These are phyloP conservation scores for Juncus effusus DNA, from an alignment of 176 grass and related monocot species.

Conservation along the genomic window DNA sequence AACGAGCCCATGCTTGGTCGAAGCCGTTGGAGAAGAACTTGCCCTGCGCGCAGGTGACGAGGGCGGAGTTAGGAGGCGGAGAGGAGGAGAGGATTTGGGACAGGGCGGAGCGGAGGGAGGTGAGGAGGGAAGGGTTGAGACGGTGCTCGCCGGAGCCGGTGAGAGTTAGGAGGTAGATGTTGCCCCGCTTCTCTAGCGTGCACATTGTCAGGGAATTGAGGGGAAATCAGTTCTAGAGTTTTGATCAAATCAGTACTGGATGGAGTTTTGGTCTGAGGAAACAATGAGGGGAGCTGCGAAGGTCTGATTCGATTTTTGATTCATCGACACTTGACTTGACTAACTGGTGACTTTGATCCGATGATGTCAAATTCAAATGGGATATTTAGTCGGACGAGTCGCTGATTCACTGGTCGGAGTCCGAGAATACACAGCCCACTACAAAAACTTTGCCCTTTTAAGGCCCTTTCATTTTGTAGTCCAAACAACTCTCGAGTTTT, in stretches of 20 bases:
- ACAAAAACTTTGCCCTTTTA: no score
- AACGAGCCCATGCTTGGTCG: slow-evolving; percentile 47
- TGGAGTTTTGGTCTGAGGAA: background rate
- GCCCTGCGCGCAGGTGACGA: slow-evolving; percentile 56
- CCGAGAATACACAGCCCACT: no score
- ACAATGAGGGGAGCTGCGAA: no score
- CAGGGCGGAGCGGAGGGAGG: slow-evolving; percentile 39
- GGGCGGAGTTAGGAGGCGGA: slow-evolving; percentile 24
- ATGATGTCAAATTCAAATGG: no score
- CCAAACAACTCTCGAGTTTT: no score
- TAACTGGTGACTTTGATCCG: no score
- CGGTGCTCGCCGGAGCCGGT: slow-evolving; percentile 59
- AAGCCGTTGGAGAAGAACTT: slow-evolving; percentile 90
- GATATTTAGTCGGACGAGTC: no score
- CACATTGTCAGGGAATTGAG: slow-evolving; percentile 26
- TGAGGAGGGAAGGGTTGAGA: slow-evolving; percentile 36
- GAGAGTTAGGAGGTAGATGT: slow-evolving; percentile 58
- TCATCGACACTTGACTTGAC: no score
- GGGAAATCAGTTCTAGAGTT: background rate
- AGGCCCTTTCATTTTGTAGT: no score
- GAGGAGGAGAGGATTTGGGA: slow-evolving; percentile 31
- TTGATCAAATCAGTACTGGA: background rate
- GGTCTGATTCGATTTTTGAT: no score
- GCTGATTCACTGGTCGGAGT: no score
- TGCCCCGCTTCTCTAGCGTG: slow-evolving; percentile 46